These are phyloP conservation scores for Begonia masoniana DNA, from an alignment of 306 rosid genomes.

Conservation along the genomic window DNA sequence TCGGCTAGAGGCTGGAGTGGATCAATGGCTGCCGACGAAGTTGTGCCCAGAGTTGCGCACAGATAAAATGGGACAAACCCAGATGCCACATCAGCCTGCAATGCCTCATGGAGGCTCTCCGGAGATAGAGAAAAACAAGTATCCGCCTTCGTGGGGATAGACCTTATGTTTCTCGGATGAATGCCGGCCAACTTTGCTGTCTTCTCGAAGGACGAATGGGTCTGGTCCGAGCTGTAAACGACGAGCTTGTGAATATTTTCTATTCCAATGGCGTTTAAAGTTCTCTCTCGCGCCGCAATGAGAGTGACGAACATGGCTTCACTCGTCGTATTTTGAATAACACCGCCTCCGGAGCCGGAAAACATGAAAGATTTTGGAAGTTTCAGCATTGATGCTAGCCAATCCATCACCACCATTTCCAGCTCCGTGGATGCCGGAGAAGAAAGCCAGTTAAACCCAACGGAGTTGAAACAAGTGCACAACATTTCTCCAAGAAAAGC, in stretches of 20 bases:
- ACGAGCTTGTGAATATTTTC: constrained; percentile 20
- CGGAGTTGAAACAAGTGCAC: constrained; percentile 35
- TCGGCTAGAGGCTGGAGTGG: constrained; percentile 25
- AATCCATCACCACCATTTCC: constrained; percentile 47
- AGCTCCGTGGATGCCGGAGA: constrained; percentile 64
- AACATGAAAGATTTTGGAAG: constrained; percentile 33
- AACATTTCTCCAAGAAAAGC: constrained; percentile 51
- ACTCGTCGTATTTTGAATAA: constrained; percentile 40
- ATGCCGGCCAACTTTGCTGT: constrained; percentile 46
- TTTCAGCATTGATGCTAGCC: constrained; percentile 38
- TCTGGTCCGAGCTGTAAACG: constrained; percentile 57
- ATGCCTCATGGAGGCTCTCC: constrained; percentile 7
- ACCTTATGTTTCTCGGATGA: constrained; percentile 15
- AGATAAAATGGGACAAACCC: constrained; percentile 45
- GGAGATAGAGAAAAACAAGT: constrained; percentile 23
- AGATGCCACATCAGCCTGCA: constrained; percentile 21
- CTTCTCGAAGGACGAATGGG: constrained; percentile 40
- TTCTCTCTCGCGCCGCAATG: constrained; percentile 40
- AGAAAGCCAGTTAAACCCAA: constrained; percentile 51
- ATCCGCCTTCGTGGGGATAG: constrained; percentile 17
- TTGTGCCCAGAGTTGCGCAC: constrained; percentile 43
- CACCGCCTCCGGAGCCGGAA: constrained; percentile 37
- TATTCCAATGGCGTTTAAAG: constrained; percentile 5
- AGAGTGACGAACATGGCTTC: constrained; percentile 48
- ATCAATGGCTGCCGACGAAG: constrained; percentile 40